phyloP scores from a whole-genome alignment of 768 basidiomycete species.

The Agrocybe praecox region DNA sequence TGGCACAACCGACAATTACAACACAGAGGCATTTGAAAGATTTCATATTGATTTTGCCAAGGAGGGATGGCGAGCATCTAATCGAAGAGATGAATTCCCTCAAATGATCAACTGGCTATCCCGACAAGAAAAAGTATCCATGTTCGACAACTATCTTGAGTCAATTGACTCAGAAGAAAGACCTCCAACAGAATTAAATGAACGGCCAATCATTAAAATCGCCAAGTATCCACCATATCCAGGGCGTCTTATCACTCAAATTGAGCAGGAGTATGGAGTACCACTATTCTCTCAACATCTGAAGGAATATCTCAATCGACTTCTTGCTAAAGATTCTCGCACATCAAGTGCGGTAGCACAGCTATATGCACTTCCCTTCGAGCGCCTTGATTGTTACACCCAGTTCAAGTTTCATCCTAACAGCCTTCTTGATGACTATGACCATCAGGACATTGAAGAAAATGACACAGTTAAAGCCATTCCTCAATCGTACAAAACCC shows the following conservation, averaged over 20 bases:
- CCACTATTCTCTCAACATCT: slow-evolving; percentile 24
- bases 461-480: slow-evolving; percentile 18
- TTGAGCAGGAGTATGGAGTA: slow-evolving; percentile 9
- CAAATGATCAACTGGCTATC: too few relatives aligned
- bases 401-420: slow-evolving; percentile 20
- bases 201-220: not conserved
- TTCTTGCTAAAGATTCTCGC: slow-evolving; percentile 1
- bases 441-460: not conserved
- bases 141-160: too few relatives aligned
- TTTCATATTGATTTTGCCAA: too few relatives aligned
- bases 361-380: slow-evolving; percentile 13
- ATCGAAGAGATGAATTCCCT: too few relatives aligned
- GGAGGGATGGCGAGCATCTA: too few relatives aligned
- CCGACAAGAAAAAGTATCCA: too few relatives aligned
- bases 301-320: slow-evolving; percentile 25
- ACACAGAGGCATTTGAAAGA: too few relatives aligned
- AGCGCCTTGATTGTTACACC: slow-evolving; percentile 17
- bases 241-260: slow-evolving; percentile 12
- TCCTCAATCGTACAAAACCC: slow-evolving; percentile 1
- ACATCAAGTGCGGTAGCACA: not conserved
- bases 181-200: not conserved
- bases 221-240: slow-evolving; percentile 8
- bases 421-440: slow-evolving; percentile 17
- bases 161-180: too few relatives aligned
- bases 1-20: too few relatives aligned